Evolutionary conservation across 2,329 filamentous ascomycete genomes (phyloP).

Genomic region (Ustulina deusta): DNA sequence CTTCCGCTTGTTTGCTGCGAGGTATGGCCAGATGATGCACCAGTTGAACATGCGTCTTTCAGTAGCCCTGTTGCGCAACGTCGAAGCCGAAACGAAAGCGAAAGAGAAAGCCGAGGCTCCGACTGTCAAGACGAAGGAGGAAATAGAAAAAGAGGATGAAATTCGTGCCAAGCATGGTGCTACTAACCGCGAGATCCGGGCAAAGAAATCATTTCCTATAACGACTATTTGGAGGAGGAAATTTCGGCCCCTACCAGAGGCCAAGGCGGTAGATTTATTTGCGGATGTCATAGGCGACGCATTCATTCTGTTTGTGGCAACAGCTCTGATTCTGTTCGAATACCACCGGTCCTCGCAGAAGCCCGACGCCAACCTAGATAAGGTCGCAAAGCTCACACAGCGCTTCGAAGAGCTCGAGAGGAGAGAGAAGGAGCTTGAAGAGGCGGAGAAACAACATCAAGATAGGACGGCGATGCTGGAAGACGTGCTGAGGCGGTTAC

Average conservation of each 20-base stretch:
- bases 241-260: conserved; percentile 72
- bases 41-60: conserved; percentile 75
- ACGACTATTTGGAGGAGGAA: conserved; percentile 71
- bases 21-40: conserved; percentile 72
- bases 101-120: conserved; percentile 73
- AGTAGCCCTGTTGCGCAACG: conserved; percentile 69
- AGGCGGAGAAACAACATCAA: conserved; percentile 59
- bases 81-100: conserved; percentile 67
- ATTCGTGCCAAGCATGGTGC: conserved; percentile 57
- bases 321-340: conserved; percentile 70
- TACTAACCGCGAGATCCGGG: conserved; percentile 50
- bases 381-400: conserved; percentile 62
- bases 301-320: conserved; percentile 72
- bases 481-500: conserved; percentile 62
- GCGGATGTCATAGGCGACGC: conserved; percentile 73
- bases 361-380: conserved; percentile 68
- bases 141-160: conserved; percentile 66
- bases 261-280: conserved; percentile 74
- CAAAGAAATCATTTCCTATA: conserved; percentile 49
- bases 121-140: conserved; percentile 74
- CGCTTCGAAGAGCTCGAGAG: conserved; percentile 63
- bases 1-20: conserved; percentile 71
- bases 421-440: conserved; percentile 64
- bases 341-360: conserved; percentile 70
- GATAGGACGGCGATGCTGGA: conserved; percentile 65